Conservation (phyloP, 306 rosid genomes). For the Carpinus viminea region DNA sequence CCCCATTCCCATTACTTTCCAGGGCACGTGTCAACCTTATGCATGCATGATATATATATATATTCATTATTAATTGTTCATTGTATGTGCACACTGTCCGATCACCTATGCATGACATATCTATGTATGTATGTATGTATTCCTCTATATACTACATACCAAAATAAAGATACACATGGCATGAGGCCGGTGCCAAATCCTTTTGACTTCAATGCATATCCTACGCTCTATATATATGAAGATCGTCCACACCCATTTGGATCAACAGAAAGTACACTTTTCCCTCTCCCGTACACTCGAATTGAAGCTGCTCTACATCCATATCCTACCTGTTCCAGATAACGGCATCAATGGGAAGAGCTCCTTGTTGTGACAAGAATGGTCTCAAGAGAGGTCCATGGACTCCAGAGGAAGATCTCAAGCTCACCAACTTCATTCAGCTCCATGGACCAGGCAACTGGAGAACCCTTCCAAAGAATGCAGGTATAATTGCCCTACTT, state of each 20-base stretch:
- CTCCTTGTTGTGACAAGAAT: conserved; percentile 87
- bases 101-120: background rate
- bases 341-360: conserved; percentile 68
- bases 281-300: background rate
- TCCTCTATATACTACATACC: background rate
- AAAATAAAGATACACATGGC: conserved; percentile 35
- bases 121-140: background rate
- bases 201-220: conserved; percentile 53
- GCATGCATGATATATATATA: background rate
- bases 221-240: conserved; percentile 45
- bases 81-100: background rate
- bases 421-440: conserved; percentile 57
- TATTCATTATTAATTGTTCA: background rate
- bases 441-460: conserved; percentile 82
- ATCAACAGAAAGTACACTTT: conserved; percentile 28
- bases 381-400: conserved; percentile 96
- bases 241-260: conserved; percentile 19
- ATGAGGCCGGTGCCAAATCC: conserved; percentile 88
- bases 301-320: background rate
- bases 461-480: conserved; percentile 83
- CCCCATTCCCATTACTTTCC: background rate
- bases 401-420: conserved; percentile 86
- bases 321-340: background rate
- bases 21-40: background rate
- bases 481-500: conserved; percentile 44